Evolutionary conservation across 345 rosid species (phyloP), one percentile per base, ranked within the genome.

Genomic region (Excoecaria agallocha): DNA sequence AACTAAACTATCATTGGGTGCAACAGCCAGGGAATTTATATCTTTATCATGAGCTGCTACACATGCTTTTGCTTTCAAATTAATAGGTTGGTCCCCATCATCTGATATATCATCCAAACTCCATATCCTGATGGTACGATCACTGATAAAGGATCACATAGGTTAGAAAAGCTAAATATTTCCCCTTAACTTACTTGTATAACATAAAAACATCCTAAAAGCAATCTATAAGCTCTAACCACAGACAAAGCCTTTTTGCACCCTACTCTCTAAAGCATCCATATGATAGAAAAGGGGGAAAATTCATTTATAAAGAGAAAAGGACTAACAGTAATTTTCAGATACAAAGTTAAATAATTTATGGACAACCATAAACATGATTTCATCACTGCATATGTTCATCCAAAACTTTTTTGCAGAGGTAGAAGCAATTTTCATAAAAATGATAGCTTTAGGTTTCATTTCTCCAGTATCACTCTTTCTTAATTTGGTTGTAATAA

Each of bases 91-190:
- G 71, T 85, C 89, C 4, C 62, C 63, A 73, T 84, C 83, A 71
- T 90, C 88, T 46, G 90, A 80, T 75, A 91, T 78, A 49, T 85
- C 91, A 79, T 93, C 96, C 57, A 87, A 76, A 82, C 83, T 89
- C 99, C 99, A 95, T 38, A 95, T 96, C 84, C 90, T 95, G 64
- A 93, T 86, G n/a, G 98, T 95, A 64, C 86, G 96, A 87, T 95
- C 99, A 74, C 99, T 94, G 79, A 68, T 75, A 74, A 60, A 80
- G 74, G 45, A 59, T 35, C 70, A 50, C 25, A 73, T 22, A 51
- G 6, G 41, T 64, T 41, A 52, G 16, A 55, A 56, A 39, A 24
- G 35, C 38, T 55, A 24, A 11, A 37, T 69, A 35, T n/a, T 11
- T 25, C n/a, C 49, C 37, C 50, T 54, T 15, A 52, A 69, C 54